Evolutionary conservation across 1,284 basidiomycete species (phyloP).

Genomic region (Leccinum fuscescens): DNA sequence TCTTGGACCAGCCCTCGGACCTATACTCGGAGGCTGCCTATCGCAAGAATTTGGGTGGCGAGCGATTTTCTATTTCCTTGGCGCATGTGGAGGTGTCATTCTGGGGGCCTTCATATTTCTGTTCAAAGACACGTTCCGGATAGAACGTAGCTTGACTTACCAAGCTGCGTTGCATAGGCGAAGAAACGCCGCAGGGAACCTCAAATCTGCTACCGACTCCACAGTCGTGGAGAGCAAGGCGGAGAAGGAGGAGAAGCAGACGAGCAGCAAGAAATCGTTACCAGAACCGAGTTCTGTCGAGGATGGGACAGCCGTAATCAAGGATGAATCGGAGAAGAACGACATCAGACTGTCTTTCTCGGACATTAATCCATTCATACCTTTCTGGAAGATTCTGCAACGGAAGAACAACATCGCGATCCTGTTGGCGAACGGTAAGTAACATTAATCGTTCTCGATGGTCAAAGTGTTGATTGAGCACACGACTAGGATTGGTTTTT

Average conservation of each 20-base stretch:
- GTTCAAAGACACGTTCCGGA: slow-evolving; percentile 81
- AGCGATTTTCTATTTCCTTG: slow-evolving; percentile 79
- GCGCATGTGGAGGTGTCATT: slow-evolving; percentile 58
- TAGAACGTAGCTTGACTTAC: slow-evolving; percentile 76
- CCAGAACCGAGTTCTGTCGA: slow-evolving; percentile 16
- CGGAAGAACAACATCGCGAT: slow-evolving; percentile 68
- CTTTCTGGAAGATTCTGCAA: slow-evolving; percentile 56
- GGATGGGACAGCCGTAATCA: slow-evolving; percentile 8
- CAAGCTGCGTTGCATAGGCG: slow-evolving; percentile 53
- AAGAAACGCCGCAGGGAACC: slow-evolving; percentile 7
- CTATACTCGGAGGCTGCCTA: slow-evolving; percentile 68
- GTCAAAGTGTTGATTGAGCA: slow-evolving; percentile 2
- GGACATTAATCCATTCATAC: slow-evolving; percentile 74
- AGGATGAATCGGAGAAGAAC: slow-evolving; percentile 17
- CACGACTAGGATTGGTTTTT: slow-evolving; percentile 61
- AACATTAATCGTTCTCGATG: slow-evolving; percentile 1
- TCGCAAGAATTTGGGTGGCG: slow-evolving; percentile 74
- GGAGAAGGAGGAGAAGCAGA: slow-evolving; percentile 8
- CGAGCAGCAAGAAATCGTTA: slow-evolving; percentile 6
- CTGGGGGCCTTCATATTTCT: slow-evolving; percentile 61
- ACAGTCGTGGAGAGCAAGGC: slow-evolving; percentile 5
- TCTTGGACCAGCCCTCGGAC: slow-evolving; percentile 66
- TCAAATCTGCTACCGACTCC: slow-evolving; percentile 14
- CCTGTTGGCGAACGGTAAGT: slow-evolving; percentile 66
- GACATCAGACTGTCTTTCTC: slow-evolving; percentile 57